A percentile compares a stretch with the other conserved stretches of the same genome.
These are phyloP conservation scores for Endotrypanum monterogeii DNA, from an alignment of 208 protist species.

Conservation along the genomic window DNA sequence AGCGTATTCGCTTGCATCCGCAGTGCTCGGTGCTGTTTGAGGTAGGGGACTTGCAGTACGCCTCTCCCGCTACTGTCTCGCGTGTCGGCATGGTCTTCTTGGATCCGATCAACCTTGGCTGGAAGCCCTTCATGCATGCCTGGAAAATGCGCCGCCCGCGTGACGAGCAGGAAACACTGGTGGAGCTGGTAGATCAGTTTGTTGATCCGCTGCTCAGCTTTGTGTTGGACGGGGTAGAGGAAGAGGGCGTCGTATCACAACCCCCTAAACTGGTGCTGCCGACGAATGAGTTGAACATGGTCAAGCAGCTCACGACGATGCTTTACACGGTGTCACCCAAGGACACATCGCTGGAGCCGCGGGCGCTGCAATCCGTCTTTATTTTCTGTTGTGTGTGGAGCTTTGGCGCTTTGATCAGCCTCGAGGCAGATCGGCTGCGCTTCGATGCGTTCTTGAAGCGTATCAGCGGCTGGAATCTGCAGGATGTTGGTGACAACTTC, in stretches of 20 bases:
- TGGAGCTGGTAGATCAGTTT: constrained; percentile 95
- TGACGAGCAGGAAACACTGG: constrained; percentile 91
- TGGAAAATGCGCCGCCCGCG: constrained; percentile 90
- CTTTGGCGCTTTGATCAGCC: constrained; percentile 92
- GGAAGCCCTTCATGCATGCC: constrained; percentile 93
- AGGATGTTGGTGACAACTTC: constrained; percentile 92
- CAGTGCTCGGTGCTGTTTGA: constrained; percentile 98
- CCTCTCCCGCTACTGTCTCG: constrained; percentile 98
- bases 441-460: constrained; percentile 97
- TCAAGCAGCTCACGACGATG: constrained; percentile 94
- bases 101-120: constrained; percentile 98
- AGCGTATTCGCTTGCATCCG: constrained; percentile 96
- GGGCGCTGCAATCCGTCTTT: constrained; percentile 94
- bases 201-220: constrained; percentile 90
- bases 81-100: constrained; percentile 99
- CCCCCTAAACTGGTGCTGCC: constrained; percentile 85
- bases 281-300: constrained; percentile 93
- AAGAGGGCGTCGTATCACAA: constrained; percentile 59
- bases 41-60: constrained; percentile 98
- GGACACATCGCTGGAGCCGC: constrained; percentile 79
- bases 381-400: constrained; percentile 97
- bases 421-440: constrained; percentile 71
- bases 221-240: constrained; percentile 93
- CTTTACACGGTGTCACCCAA: constrained; percentile 85
- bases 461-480: constrained; percentile 90